Base-by-base conservation (phyloP, 1,139 yeast species). In the Oligophagozyma castellii region DNA sequence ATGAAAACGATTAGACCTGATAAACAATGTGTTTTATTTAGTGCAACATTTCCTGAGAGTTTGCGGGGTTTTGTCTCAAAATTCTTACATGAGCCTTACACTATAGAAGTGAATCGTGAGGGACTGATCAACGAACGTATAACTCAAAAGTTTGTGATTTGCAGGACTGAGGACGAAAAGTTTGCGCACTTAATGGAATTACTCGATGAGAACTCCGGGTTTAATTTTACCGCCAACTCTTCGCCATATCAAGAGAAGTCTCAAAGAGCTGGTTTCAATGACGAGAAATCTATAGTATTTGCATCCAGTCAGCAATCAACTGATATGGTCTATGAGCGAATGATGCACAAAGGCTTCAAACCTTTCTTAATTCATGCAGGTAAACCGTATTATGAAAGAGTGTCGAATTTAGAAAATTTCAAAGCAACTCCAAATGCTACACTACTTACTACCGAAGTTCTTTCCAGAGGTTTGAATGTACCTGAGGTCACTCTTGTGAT, bases 401-500 rank as follows among this genome's bases (percentile, higher is more conserved):
- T 78, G 30, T 60, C 68, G 22, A 84, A 92, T 2, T 67, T 92
- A 23, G 62, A 66, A 14, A 81, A 73, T 31, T 86, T 86, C 51
- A 74, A 79, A 29, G 59, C 53, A 2, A 78, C 84, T 55, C 74
- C 26, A 20, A 46, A 44, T 31, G 42, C 55, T 30, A 67, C 83
- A 5, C 56, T 89, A 31, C 68, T 86, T 16, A 95, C 96, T 5
- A 92, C 99, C 0, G 89, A 95, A 1, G 78, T 89, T 14, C 86
- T 95, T 2, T 94, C 98, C 0, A 63, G 99, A 38, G 99, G 99
- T 0, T 58, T 89, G 19, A 96, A 89, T 55, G 95, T 92, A 8
- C 78, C 81, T 33, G 78, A 76, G 18, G 65, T 89, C 20, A 73
- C 73, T 32, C 55, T 84, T 25, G 96, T 89, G 2, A 61, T 89